Percentiles rank a stretch among this genome's conserved stretches.
Conservation (phyloP, 371 early-diverging fungal species). For the Haplosporangium sp. region DNA sequence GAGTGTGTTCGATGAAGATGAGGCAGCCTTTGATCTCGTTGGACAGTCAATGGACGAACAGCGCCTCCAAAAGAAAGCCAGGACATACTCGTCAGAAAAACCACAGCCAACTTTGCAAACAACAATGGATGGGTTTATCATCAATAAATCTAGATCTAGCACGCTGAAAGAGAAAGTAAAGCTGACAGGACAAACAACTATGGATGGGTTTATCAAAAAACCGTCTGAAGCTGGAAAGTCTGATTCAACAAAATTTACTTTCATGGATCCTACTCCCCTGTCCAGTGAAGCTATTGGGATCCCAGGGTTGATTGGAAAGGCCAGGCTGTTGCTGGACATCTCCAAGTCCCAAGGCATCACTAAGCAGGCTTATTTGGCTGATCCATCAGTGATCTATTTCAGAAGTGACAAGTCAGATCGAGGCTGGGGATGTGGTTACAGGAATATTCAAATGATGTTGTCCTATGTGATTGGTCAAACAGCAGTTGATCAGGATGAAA, state of each 20-base stretch:
- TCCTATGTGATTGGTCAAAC: constrained; percentile 61
- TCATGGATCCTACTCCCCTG: background rate
- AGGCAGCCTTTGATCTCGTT: background rate
- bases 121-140: constrained; percentile 44
- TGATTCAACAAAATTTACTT: background rate
- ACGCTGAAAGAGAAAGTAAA: background rate
- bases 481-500: background rate
- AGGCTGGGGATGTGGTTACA: constrained; percentile 86
- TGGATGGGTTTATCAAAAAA: constrained; percentile 38
- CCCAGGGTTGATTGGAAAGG: constrained; percentile 20
- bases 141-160: too few species aligned
- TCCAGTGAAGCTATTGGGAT: background rate
- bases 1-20: background rate
- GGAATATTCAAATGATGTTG: constrained; percentile 80
- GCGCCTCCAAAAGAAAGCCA: background rate
- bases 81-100: background rate
- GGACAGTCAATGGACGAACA: background rate
- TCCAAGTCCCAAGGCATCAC: constrained; percentile 32
- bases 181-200: constrained; percentile 41
- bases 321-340: constrained; percentile 15
- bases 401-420: constrained; percentile 60
- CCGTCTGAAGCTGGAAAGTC: background rate
- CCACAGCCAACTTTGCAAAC: constrained; percentile 24
- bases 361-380: constrained; percentile 41
- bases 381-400: constrained; percentile 29